Evolutionary conservation across 2,329 filamentous ascomycete species (phyloP), one percentile per base, ranked within the genome.

Genomic region (Calonectria pteridis): DNA sequence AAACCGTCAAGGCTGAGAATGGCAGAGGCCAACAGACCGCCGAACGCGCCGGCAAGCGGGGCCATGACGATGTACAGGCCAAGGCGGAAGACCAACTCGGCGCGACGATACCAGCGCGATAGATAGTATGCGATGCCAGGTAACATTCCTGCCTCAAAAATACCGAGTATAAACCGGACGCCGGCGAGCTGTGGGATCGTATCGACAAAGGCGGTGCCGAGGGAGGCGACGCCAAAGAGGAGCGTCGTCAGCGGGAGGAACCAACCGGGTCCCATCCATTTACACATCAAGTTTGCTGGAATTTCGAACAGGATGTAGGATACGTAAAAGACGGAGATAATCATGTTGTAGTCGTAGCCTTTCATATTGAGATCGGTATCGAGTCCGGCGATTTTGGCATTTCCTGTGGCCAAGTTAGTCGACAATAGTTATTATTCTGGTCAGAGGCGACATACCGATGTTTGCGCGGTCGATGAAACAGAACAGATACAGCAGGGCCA

Each of bases 361-460:
- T 64, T 64, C 59, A 64, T 64, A 4, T 64, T 64, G 40, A 64
- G 59, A 16, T 64, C 59, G 59, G 26, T 31, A 64, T 64, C 59
- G 28, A 64, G 59, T 29, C 59, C 59, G 59, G 59, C 59, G 59
- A 64, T 64, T 49, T 64, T 64, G 26, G 59, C 59, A 49, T 64
- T 64, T 64, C 59, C 59, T 64, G 10, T 31, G 10, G 40, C 40
- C 26, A 9, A 11, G 29, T 64, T 49, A 64, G 59, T 11, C 10
- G 10, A 33, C 20, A 31, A 16, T 5, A 18, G 28, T 20, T 33
- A 18, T 1, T 31, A 33, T 33, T 28, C 26, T 31, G 10, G 1
- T 16, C 16, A 4, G 16, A 28, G 11, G 2, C 16, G 16, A 18
- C 40, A 10, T 43, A 64, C 59, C 59, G 14, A 64, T 64, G 20